These are phyloP conservation scores for Heimioporus sp. DNA, from an alignment of 768 basidiomycete genomes.

Conservation along the genomic window DNA sequence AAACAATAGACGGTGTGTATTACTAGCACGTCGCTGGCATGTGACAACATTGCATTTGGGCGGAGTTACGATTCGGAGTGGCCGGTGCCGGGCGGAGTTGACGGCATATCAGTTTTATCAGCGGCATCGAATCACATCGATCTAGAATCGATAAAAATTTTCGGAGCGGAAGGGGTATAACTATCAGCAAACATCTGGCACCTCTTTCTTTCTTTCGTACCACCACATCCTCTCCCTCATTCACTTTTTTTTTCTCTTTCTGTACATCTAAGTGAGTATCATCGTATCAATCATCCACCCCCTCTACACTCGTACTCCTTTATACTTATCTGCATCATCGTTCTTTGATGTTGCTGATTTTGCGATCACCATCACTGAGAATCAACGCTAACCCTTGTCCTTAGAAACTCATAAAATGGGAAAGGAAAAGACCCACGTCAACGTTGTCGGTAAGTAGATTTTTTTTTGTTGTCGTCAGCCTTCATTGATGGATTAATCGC, in stretches of 20 bases:
- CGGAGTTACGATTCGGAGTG: conserved; percentile 16
- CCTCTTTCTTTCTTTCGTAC: conserved; percentile 36
- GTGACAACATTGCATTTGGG: neutral
- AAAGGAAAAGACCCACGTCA: conserved; percentile 96
- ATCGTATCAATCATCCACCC: neutral
- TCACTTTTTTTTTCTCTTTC: conserved; percentile 35
- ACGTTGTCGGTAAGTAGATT: conserved; percentile 83
- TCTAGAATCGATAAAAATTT: conserved; percentile 66
- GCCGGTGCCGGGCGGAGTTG: conserved; percentile 41
- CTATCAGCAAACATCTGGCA: conserved; percentile 48
- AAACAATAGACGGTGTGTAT: too few relatives aligned
- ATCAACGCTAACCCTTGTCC: conserved; percentile 12
- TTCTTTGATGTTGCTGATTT: conserved; percentile 20
- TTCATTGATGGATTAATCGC: conserved; percentile 31
- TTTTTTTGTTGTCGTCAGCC: conserved; percentile 7
- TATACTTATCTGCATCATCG: conserved; percentile 17
- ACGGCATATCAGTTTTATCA: conserved; percentile 45
- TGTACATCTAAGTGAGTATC: conserved; percentile 44
- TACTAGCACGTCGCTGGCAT: too few relatives aligned
- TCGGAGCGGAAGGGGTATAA: conserved; percentile 53
- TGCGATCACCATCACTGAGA: conserved; percentile 15
- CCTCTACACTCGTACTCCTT: conserved; percentile 25
- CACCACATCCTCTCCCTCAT: conserved; percentile 34
- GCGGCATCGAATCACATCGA: conserved; percentile 52
- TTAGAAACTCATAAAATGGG: conserved; percentile 75